Conservation (phyloP, 208 protist genomes). For the Histomonas meleagridis region DNA sequence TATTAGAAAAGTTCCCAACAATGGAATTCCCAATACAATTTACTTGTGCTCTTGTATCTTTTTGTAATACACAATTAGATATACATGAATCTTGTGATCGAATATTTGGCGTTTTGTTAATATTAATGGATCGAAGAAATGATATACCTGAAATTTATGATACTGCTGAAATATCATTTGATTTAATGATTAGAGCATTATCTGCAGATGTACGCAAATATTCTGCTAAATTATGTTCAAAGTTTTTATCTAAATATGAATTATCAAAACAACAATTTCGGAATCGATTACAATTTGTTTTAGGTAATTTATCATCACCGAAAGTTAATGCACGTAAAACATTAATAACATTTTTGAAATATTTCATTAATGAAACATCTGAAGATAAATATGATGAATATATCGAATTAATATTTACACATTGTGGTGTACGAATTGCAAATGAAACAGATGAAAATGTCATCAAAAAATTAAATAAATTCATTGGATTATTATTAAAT, state of each 20-base stretch:
- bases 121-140: background rate
- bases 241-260: background rate
- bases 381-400: background rate
- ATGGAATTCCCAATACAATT: background rate
- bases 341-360: background rate
- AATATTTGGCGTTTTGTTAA: background rate
- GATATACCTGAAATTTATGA: conserved; percentile 36
- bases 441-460: conserved; percentile 10
- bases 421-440: background rate
- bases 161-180: background rate
- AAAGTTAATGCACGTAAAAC: background rate
- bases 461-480: background rate
- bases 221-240: background rate
- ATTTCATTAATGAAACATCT: background rate
- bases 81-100: background rate
- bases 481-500: background rate
- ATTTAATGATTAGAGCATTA: background rate
- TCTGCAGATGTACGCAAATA: background rate
- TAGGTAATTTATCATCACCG: background rate
- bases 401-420: background rate
- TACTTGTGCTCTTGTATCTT: background rate
- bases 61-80: background rate
- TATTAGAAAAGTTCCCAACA: background rate
- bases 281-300: background rate
- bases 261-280: background rate